Evolutionary conservation across 108 stramenopile species (phyloP), one percentile per base, ranked within the genome.

Genomic region (Nitzschia inconspicua): DNA sequence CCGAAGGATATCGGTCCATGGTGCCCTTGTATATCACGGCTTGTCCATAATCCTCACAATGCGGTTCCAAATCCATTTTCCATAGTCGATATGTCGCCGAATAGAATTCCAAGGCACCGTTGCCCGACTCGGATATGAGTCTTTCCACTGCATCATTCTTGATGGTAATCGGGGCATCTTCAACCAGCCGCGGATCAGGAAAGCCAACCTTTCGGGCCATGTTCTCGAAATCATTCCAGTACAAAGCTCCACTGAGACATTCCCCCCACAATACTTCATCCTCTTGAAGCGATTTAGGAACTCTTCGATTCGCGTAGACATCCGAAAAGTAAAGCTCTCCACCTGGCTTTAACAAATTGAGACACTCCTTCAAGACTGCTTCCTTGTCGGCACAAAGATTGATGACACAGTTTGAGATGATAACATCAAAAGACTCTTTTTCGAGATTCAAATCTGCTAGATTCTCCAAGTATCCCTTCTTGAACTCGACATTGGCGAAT

Each of bases 241-340:
- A 98, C 20, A 98, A 71, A 1, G 97, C 97, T 27, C 97, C 97
- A 11, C 73, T 73, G 24, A 98, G 63, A 60, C 97, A 98, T 63
- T 98, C 97, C 25, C 97, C 97, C 93, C 95, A 96, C 13, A 98
- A 62, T 10, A 94, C 93, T 29, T 75, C 66, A 72, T 92, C 78
- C 24, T 87, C 75, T 31, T 72, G 79, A 36, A 92, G 58, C 3
- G 69, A 60, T 47, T 82, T 63, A 9, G 97, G 95, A 13, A 98
- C 86, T 36, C 97, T 85, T 19, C 95, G 84, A 56, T 88, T 91
- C 47, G 93, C 60, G 73, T 97, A 98, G 3, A 98, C 98, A 64
- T 98, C 98, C 3, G 88, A 91, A 65, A 98, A 97, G 78, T 97
- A 96, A 47, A 98, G 54, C 71, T 96, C 95, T 20, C 98, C 98